Conservation (phyloP, 805 yeast genomes). For the Yarrowia hollandica region DNA sequence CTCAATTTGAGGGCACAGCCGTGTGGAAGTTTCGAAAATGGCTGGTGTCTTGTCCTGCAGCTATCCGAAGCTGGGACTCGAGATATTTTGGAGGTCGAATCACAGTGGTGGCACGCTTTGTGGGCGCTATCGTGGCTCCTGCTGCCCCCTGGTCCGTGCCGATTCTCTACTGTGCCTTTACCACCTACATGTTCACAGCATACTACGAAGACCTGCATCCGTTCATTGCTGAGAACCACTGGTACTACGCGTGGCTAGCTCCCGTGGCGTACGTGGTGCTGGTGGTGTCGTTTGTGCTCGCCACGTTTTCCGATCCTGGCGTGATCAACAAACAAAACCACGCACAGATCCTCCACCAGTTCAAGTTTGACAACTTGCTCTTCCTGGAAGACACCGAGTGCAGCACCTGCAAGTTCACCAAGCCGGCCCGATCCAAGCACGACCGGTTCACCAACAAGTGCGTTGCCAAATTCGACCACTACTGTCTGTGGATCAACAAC, state of each 20-base stretch:
- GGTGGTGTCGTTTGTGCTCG: slow-evolving; percentile 34
- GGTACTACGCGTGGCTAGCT: slow-evolving; percentile 31
- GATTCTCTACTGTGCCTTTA: slow-evolving; percentile 32
- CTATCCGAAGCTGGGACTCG: not conserved
- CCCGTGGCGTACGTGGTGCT: slow-evolving; percentile 36
- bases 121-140: not conserved
- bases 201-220: slow-evolving; percentile 31
- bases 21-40: not conserved
- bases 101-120: slow-evolving; percentile 32
- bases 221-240: slow-evolving; percentile 30
- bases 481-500: slow-evolving; percentile 63
- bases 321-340: slow-evolving; percentile 38
- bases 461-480: slow-evolving; percentile 55
- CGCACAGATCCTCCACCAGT: slow-evolving; percentile 35
- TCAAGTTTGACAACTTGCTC: slow-evolving; percentile 52
- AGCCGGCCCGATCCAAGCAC: slow-evolving; percentile 64
- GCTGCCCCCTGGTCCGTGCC: slow-evolving; percentile 34
- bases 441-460: slow-evolving; percentile 55
- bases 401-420: slow-evolving; percentile 49
- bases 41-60: not conserved
- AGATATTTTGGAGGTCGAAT: slow-evolving; percentile 33
- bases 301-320: slow-evolving; percentile 46
- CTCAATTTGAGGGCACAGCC: slow-evolving; percentile 38
- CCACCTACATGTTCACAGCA: slow-evolving; percentile 31
- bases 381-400: slow-evolving; percentile 52